A percentile compares a stretch with the other conserved stretches of the same genome.
Conservation (phyloP, 2,329 filamentous ascomycete genomes). For the Penicillium sp. region DNA sequence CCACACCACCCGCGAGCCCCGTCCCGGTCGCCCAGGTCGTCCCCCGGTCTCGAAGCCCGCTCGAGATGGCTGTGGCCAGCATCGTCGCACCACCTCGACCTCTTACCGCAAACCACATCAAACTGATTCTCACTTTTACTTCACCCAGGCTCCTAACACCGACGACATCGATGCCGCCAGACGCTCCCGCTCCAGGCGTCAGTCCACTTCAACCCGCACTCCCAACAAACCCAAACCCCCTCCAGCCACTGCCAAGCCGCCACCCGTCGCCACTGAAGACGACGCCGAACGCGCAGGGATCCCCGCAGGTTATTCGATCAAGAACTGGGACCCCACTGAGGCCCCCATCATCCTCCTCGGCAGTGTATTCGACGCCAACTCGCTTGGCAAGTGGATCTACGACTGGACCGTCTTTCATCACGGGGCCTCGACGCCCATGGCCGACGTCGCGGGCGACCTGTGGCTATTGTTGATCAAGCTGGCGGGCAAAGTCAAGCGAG, state of each 20-base stretch:
- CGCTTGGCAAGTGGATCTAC: constrained; percentile 97
- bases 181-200: constrained; percentile 51
- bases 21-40: constrained; percentile 26
- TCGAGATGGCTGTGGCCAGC: constrained; percentile 19
- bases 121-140: constrained; percentile 52
- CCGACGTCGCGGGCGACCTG: constrained; percentile 87
- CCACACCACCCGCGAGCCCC: constrained; percentile 48
- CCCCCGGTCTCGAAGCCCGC: constrained; percentile 22
- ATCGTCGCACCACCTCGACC: constrained; percentile 29
- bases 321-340: constrained; percentile 97
- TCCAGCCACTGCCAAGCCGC: constrained; percentile 34
- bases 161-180: constrained; percentile 52
- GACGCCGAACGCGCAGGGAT: constrained; percentile 65
- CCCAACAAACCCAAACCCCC: constrained; percentile 44
- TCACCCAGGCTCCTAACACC: constrained; percentile 53
- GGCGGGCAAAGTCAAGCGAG: constrained; percentile 87
- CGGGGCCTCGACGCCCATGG: constrained; percentile 74
- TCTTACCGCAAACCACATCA: constrained; percentile 43
- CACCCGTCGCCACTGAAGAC: constrained; percentile 59
- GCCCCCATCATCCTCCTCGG: constrained; percentile 90
- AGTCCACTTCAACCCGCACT: constrained; percentile 51
- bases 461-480: constrained; percentile 95
- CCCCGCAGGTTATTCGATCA: constrained; percentile 84
- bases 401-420: constrained; percentile 97
- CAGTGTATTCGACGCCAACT: constrained; percentile 96